Conservation (phyloP, 805 yeast genomes). For the Monosporozyma solicola region DNA sequence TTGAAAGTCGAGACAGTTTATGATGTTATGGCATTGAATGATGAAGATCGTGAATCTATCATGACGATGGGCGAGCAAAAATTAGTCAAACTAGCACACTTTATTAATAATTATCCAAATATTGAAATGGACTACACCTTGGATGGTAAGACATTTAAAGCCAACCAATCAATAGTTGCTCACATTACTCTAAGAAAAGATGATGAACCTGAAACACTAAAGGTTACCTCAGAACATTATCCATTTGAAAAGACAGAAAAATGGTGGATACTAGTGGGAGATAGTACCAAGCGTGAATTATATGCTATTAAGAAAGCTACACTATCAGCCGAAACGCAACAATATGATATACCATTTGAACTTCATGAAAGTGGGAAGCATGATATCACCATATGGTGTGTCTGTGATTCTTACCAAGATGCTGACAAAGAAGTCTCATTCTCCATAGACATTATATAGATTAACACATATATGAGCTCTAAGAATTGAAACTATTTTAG, state of each 20-base stretch:
- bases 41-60: slow-evolving; percentile 56
- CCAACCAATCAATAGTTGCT: slow-evolving; percentile 42
- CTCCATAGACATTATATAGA: slow-evolving; percentile 36
- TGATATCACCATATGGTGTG: slow-evolving; percentile 64
- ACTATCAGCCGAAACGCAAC: slow-evolving; percentile 44
- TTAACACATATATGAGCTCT: not conserved
- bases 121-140: slow-evolving; percentile 57
- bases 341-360: slow-evolving; percentile 44
- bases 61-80: slow-evolving; percentile 45
- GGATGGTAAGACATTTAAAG: slow-evolving; percentile 35
- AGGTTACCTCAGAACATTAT: slow-evolving; percentile 49
- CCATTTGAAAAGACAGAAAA: slow-evolving; percentile 47
- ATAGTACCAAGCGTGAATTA: slow-evolving; percentile 46
- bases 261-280: slow-evolving; percentile 90
- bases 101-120: slow-evolving; percentile 85
- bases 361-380: slow-evolving; percentile 56
- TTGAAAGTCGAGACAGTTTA: slow-evolving; percentile 59
- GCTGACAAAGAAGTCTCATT: slow-evolving; percentile 75
- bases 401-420: slow-evolving; percentile 88
- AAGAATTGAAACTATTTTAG: not conserved
- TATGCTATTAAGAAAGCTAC: slow-evolving; percentile 64
- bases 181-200: slow-evolving; percentile 52
- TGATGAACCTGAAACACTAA: slow-evolving; percentile 64
- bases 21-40: slow-evolving; percentile 69
- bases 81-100: slow-evolving; percentile 64